Conservation (phyloP, 2,329 filamentous ascomycete genomes). For the Byssoonygena ceratinophila region DNA sequence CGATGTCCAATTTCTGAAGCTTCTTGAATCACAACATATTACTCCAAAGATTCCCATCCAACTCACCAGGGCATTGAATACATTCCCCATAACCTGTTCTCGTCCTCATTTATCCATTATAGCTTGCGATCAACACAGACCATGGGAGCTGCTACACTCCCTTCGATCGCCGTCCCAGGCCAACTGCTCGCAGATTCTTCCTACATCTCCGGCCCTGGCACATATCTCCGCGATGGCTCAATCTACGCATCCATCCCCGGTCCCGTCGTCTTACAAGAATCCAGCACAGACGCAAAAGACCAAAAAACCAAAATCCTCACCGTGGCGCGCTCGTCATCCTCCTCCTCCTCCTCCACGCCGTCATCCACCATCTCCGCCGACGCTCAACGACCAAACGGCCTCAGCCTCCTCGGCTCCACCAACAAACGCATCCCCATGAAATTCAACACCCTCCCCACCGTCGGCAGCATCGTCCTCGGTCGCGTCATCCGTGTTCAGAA, state of each 20-base stretch:
- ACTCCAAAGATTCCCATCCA: too few species aligned
- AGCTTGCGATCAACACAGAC: too few species aligned
- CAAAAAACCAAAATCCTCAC: conserved; percentile 15
- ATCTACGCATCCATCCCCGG: conserved; percentile 78
- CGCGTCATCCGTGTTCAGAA: conserved; percentile 76
- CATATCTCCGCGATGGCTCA: conserved; percentile 64
- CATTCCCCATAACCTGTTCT: too few species aligned
- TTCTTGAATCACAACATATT: too few species aligned
- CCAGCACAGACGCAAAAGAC: conserved; percentile 24
- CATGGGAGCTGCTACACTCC: conserved; percentile 21
- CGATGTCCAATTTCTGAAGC: too few species aligned
- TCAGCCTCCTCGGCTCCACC: conserved; percentile 16
- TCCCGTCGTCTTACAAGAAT: conserved; percentile 47
- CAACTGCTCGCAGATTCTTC: conserved; percentile 60
- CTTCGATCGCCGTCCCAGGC: conserved; percentile 63
- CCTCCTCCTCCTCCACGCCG: conserved; percentile 22
- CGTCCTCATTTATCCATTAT: too few species aligned
- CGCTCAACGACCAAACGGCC: conserved; percentile 16
- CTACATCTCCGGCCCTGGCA: conserved; percentile 68
- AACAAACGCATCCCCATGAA: conserved; percentile 22
- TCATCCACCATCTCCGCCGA: conserved; percentile 47
- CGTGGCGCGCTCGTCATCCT: conserved; percentile 27
- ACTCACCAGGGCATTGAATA: too few species aligned
- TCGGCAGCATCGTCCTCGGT: conserved; percentile 70
- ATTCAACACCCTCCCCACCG: conserved; percentile 67